A percentile compares a stretch with the other conserved stretches of the same genome.
phyloP scores from a whole-genome alignment of 768 basidiomycete species.

The Rhodotorula kratochvilovae region DNA sequence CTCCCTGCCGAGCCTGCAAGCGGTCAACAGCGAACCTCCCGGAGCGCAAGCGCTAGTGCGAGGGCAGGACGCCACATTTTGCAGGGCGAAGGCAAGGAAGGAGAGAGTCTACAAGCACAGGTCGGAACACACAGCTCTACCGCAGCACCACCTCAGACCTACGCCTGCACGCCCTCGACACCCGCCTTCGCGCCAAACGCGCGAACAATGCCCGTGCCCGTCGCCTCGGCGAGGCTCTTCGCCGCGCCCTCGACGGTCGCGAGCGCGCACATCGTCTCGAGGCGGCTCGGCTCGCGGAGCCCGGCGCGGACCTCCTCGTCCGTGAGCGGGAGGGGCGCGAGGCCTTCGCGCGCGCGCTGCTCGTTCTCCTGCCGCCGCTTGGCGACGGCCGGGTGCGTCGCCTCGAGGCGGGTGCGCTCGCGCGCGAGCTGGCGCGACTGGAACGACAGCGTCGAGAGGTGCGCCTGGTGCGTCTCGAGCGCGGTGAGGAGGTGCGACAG shows the following conservation, averaged over 20 bases:
- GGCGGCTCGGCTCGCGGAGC: constrained; percentile 33
- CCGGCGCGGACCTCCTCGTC: constrained; percentile 34
- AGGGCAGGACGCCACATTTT: background rate
- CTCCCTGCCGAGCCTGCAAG: no score
- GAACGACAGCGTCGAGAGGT: constrained; percentile 41
- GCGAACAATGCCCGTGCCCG: constrained; percentile 25
- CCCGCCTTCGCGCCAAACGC: constrained; percentile 35
- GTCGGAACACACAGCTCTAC: background rate
- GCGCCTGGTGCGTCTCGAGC: constrained; percentile 41
- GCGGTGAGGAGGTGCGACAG: constrained; percentile 36
- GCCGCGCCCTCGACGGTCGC: constrained; percentile 38
- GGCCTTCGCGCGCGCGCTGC: constrained; percentile 34
- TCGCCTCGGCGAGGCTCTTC: constrained; percentile 34
- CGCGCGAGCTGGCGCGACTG: constrained; percentile 41
- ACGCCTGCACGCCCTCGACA: constrained; percentile 1
- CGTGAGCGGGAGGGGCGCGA: constrained; percentile 30
- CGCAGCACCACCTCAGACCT: background rate
- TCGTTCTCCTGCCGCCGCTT: constrained; percentile 39
- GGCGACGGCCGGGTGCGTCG: constrained; percentile 27
- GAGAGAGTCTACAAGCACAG: background rate
- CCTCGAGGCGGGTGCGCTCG: constrained; percentile 38
- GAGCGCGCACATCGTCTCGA: constrained; percentile 39
- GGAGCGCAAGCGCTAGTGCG: no score
- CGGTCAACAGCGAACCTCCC: no score
- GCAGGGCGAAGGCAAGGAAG: background rate